These are phyloP conservation scores for Pinus taeda DNA, from an alignment of 75 land plant genomes.

Conservation along the genomic window DNA sequence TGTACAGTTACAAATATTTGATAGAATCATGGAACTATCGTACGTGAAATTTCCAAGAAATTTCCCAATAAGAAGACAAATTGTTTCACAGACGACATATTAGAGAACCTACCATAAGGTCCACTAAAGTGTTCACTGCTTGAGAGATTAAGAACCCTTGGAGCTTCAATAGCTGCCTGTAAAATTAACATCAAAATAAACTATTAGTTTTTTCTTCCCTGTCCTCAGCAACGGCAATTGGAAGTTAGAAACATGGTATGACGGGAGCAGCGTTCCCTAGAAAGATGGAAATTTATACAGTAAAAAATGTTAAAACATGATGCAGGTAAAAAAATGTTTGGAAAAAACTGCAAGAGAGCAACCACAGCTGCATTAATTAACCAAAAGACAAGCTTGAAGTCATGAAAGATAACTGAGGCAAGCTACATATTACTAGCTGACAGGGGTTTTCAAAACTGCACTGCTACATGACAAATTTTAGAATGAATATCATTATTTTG, in stretches of 20 bases:
- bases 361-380: too few relatives aligned
- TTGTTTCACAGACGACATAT: neutral
- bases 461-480: too few relatives aligned
- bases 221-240: neutral
- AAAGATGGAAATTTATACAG: too few relatives aligned
- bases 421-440: too few relatives aligned
- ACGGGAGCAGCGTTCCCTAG: too few relatives aligned
- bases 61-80: neutral
- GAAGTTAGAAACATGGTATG: neutral
- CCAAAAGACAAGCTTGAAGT: too few relatives aligned
- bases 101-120: conserved; percentile 72
- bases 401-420: too few relatives aligned
- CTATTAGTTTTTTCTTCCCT: neutral
- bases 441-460: too few relatives aligned
- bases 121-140: conserved; percentile 71
- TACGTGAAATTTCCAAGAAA: neutral
- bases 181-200: conserved; percentile 6
- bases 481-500: too few relatives aligned
- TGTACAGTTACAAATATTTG: conserved; percentile 18
- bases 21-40: neutral
- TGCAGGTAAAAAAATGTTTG: too few relatives aligned
- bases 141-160: conserved; percentile 60
- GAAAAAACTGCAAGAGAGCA: too few relatives aligned
- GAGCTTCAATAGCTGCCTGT: conserved; percentile 93
- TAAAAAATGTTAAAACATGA: too few relatives aligned